Percentiles rank a stretch among this genome's conserved stretches.
Evolutionary conservation across 1,139 yeast genomes (phyloP).

Genomic region (Pneumocystis sp.): DNA sequence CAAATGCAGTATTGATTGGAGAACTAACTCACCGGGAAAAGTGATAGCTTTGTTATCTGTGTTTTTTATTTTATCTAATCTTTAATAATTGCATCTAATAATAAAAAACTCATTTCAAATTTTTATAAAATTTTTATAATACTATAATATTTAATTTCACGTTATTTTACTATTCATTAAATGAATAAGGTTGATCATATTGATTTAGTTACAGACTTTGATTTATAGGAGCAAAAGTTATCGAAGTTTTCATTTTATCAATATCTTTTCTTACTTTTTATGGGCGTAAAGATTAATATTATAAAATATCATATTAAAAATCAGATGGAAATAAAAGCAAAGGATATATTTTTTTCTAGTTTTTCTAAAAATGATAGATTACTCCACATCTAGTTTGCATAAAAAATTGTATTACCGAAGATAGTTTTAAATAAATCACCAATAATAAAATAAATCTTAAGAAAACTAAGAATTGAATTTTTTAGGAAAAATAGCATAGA

Average conservation of each 20-base stretch:
- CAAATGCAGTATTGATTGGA: constrained; percentile 74
- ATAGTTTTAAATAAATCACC: constrained; percentile 41
- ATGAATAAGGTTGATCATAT: constrained; percentile 39
- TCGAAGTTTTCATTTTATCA: constrained; percentile 41
- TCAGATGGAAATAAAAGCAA: constrained; percentile 77
- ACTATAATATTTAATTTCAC: constrained; percentile 33
- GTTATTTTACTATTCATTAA: neutral
- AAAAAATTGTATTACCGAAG: constrained; percentile 50
- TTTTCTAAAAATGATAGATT: constrained; percentile 44
- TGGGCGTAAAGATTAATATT: constrained; percentile 68
- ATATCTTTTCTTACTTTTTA: constrained; percentile 64
- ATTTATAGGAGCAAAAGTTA: constrained; percentile 47
- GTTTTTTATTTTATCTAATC: constrained; percentile 27
- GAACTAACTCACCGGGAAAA: constrained; percentile 48
- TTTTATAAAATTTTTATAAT: constrained; percentile 56
- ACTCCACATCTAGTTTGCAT: constrained; percentile 57
- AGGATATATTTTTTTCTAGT: constrained; percentile 71
- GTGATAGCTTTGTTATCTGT: constrained; percentile 37
- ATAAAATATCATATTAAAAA: constrained; percentile 70
- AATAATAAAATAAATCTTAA: constrained; percentile 45
- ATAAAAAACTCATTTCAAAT: constrained; percentile 27
- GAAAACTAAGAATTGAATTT: constrained; percentile 66
- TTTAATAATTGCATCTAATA: constrained; percentile 28
- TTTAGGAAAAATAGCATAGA: constrained; percentile 82
- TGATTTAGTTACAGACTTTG: constrained; percentile 64